Evolutionary conservation across 192 early-diverging fungal genomes (phyloP).

Genomic region (Spizellomyces punctatus): DNA sequence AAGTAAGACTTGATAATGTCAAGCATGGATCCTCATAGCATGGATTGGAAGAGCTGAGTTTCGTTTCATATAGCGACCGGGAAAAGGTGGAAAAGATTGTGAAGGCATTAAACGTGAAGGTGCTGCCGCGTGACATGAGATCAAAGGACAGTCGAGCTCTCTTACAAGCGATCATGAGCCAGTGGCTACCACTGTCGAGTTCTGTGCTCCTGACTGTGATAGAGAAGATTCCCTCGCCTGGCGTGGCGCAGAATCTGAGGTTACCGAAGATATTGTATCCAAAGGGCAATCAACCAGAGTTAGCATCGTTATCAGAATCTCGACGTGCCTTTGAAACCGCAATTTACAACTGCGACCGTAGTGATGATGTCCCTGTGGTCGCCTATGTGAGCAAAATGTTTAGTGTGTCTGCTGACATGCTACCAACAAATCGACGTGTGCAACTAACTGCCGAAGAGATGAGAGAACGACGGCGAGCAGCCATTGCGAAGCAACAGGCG

Average conservation of each 20-base stretch:
- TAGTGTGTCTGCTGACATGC: conserved; percentile 70
- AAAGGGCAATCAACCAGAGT: neutral
- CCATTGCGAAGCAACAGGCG: conserved; percentile 21
- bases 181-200: conserved; percentile 93
- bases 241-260: conserved; percentile 75
- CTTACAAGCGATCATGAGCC: conserved; percentile 81
- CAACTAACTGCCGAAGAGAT: conserved; percentile 86
- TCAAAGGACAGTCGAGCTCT: conserved; percentile 79
- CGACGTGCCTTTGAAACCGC: conserved; percentile 63
- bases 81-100: conserved; percentile 94
- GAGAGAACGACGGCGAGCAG: conserved; percentile 66
- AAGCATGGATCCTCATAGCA: too few species aligned
- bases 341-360: conserved; percentile 72
- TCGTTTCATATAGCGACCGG: conserved; percentile 34
- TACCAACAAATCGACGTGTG: conserved; percentile 74
- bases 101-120: conserved; percentile 80
- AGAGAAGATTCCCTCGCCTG: conserved; percentile 86
- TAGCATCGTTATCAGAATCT: conserved; percentile 39
- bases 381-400: conserved; percentile 96
- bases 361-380: conserved; percentile 66
- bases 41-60: too few species aligned
- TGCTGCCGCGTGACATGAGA: conserved; percentile 85
- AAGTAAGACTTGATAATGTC: conserved; percentile 14
- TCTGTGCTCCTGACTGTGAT: conserved; percentile 85
- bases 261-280: conserved; percentile 75